phyloP scores from a whole-genome alignment of 2,329 filamentous ascomycete genomes.

The Stagonosporopsis chrysanthemi region DNA sequence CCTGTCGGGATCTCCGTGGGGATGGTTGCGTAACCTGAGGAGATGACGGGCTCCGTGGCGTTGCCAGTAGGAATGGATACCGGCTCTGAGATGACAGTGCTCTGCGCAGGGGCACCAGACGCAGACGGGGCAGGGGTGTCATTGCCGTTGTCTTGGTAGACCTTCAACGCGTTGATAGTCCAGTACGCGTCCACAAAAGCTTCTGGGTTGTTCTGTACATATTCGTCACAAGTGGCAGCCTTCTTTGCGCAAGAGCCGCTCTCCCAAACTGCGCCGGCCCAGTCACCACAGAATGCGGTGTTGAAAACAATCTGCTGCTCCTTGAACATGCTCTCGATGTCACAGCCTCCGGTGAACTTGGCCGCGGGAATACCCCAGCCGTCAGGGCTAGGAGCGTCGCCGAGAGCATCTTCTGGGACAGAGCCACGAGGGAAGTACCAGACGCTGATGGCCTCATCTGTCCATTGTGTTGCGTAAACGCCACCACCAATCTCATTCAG shows the following conservation, averaged over 20 bases:
- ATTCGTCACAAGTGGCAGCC: conserved; percentile 73
- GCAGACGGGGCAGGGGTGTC: conserved; percentile 17
- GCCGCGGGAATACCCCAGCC: conserved; percentile 75
- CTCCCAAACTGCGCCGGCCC: conserved; percentile 74
- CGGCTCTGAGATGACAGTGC: conserved; percentile 21
- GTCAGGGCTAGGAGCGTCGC: conserved; percentile 67
- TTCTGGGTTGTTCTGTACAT: conserved; percentile 72
- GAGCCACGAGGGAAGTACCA: conserved; percentile 80
- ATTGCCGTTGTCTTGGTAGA: conserved; percentile 45
- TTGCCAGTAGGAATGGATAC: conserved; percentile 22
- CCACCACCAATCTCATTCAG: conserved; percentile 60
- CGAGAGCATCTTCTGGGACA: conserved; percentile 70
- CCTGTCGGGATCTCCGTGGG: conserved; percentile 14
- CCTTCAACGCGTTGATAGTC: conserved; percentile 63
- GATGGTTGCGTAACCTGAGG: conserved; percentile 13
- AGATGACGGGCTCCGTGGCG: conserved; percentile 9
- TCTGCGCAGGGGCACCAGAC: conserved; percentile 21
- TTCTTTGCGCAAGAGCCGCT: conserved; percentile 66
- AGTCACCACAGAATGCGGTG: conserved; percentile 86
- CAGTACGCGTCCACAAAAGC: conserved; percentile 79
- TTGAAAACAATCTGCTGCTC: conserved; percentile 80
- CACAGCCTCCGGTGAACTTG: conserved; percentile 71
- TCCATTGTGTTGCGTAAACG: conserved; percentile 68
- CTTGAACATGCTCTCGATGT: conserved; percentile 74
- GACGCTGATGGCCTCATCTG: conserved; percentile 71